Evolutionary conservation across 2,329 filamentous ascomycete genomes (phyloP).

Genomic region (Aspergillus sp.): DNA sequence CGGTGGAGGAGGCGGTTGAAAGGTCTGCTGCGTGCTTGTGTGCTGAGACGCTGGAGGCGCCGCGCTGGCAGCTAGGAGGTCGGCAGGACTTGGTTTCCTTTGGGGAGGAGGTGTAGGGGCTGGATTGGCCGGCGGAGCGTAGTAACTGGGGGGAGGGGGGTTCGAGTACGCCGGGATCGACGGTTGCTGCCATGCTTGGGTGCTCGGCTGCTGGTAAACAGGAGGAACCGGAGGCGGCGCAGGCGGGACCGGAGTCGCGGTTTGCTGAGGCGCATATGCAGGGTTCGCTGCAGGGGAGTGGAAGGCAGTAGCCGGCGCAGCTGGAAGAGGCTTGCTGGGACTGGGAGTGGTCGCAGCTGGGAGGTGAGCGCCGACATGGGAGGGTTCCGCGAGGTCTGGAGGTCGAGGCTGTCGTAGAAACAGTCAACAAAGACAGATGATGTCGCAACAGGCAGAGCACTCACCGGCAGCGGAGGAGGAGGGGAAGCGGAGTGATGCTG

Average conservation of each 20-base stretch:
- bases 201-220: constrained; percentile 25
- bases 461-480: constrained; percentile 31
- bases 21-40: background rate
- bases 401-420: constrained; percentile 25
- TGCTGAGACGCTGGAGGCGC: background rate
- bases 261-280: constrained; percentile 15
- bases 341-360: constrained; percentile 8
- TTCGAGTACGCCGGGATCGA: constrained; percentile 23
- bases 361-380: constrained; percentile 12
- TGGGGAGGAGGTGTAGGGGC: too few species aligned
- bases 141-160: constrained; percentile 6
- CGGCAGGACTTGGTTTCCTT: too few species aligned
- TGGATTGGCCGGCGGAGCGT: background rate
- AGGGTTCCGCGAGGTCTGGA: constrained; percentile 20
- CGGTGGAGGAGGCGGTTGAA: constrained; percentile 11
- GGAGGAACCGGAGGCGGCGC: constrained; percentile 31
- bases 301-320: constrained; percentile 11
- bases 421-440: constrained; percentile 4
- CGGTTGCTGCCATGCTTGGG: constrained; percentile 17
- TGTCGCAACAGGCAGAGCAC: constrained; percentile 7
- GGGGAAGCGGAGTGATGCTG: constrained; percentile 15
- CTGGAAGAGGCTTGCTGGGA: constrained; percentile 11
- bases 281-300: constrained; percentile 5
- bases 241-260: constrained; percentile 15
- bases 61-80: too few species aligned